A percentile compares a stretch with the other conserved stretches of the same genome.
These are phyloP conservation scores for Ceratocystis variospora DNA, from an alignment of 2,329 filamentous ascomycete genomes.

Conservation along the genomic window DNA sequence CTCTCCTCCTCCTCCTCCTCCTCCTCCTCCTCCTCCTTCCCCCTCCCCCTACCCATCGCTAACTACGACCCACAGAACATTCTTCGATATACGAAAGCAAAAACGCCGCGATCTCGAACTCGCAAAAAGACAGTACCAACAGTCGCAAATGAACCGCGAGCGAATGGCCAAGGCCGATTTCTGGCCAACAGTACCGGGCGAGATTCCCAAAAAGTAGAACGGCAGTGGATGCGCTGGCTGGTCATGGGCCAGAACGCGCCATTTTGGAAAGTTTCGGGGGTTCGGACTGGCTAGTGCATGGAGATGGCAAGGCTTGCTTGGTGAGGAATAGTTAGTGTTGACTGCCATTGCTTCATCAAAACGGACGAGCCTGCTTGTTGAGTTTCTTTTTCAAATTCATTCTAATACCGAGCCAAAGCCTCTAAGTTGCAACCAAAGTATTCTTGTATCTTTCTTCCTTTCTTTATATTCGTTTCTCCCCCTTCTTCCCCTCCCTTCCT, in stretches of 20 bases:
- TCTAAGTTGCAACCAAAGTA: not conserved
- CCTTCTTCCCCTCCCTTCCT: not conserved
- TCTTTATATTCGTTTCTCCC: too few relatives aligned
- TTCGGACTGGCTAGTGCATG: not conserved
- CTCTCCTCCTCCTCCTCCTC: not conserved
- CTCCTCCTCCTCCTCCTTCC: not conserved
- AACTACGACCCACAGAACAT: constrained; percentile 41
- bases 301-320: not conserved
- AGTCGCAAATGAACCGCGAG: constrained; percentile 66
- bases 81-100: constrained; percentile 74
- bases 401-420: not conserved
- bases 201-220: constrained; percentile 20
- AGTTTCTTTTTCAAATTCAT: constrained; percentile 4
- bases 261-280: not conserved
- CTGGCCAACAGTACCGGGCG: constrained; percentile 72
- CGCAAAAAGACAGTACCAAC: constrained; percentile 42
- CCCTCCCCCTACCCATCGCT: not conserved
- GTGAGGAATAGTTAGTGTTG: not conserved
- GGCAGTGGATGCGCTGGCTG: not conserved
- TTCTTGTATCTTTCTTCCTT: not conserved
- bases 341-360: not conserved
- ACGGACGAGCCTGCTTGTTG: not conserved
- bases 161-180: constrained; percentile 61
- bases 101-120: constrained; percentile 41
- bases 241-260: not conserved